phyloP scores from a whole-genome alignment of 495 filamentous ascomycete genomes.

The Neurospora sp. region DNA sequence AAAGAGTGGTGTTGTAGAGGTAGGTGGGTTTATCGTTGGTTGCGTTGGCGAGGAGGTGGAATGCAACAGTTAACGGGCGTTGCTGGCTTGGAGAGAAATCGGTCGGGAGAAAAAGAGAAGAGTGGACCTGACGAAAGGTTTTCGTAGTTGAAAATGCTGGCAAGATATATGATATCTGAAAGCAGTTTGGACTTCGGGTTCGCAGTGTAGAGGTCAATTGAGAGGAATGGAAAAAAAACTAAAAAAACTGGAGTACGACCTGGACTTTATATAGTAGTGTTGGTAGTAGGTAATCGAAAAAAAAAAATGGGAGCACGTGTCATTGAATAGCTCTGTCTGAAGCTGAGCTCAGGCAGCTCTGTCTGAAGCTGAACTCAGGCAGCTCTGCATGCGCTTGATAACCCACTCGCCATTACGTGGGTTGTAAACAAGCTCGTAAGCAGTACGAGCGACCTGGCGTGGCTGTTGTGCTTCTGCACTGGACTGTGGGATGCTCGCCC shows the following conservation, averaged over 20 bases:
- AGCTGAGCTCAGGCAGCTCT: not conserved
- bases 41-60: too few relatives aligned
- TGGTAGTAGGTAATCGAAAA: too few relatives aligned
- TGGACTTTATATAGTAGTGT: not conserved
- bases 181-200: not conserved
- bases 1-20: too few relatives aligned
- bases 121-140: not conserved
- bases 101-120: not conserved
- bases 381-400: not conserved
- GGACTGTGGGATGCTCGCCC: not conserved
- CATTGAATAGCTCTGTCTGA: too few relatives aligned
- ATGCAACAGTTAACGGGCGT: not conserved
- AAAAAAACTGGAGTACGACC: too few relatives aligned
- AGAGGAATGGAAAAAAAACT: too few relatives aligned
- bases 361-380: not conserved
- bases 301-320: too few relatives aligned
- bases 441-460: not conserved
- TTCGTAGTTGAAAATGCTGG: not conserved
- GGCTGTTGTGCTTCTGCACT: not conserved
- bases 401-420: conserved; percentile 29
- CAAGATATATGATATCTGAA: not conserved
- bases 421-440: conserved; percentile 31
- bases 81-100: not conserved
- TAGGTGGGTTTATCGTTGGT: too few relatives aligned
- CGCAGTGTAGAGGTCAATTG: too few relatives aligned